Evolutionary conservation across 345 rosid species (phyloP).

Genomic region (Stellera chamaejasme): DNA sequence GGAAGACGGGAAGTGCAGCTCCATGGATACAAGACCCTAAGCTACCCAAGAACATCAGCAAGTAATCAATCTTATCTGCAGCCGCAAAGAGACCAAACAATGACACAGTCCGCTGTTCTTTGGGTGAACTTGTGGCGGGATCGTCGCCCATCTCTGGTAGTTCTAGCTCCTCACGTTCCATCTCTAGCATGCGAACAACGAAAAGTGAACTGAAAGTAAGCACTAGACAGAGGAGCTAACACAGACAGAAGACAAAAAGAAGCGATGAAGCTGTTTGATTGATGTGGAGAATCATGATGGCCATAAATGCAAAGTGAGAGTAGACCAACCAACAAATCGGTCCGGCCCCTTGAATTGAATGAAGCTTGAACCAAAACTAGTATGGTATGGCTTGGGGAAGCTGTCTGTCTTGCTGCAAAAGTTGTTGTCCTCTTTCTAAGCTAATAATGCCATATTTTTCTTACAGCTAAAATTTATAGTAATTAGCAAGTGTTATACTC

Average conservation of each 20-base stretch:
- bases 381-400: no score
- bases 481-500: no score
- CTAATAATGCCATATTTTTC: no score
- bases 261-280: no score
- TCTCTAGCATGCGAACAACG: slow-evolving; percentile 1
- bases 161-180: slow-evolving; percentile 21
- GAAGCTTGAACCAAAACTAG: no score
- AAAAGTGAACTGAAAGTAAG: not conserved
- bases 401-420: no score
- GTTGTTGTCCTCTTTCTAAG: no score
- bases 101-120: slow-evolving; percentile 24
- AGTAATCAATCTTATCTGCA: slow-evolving; percentile 47
- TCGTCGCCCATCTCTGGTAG: slow-evolving; percentile 8
- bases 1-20: slow-evolving; percentile 61
- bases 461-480: no score
- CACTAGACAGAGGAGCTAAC: slow-evolving; percentile 3
- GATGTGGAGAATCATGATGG: no score
- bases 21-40: slow-evolving; percentile 64
- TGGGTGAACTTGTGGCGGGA: slow-evolving; percentile 2
- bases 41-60: slow-evolving; percentile 53
- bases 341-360: no score
- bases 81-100: slow-evolving; percentile 56
- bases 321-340: no score
- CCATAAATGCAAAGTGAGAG: no score
- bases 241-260: not conserved